Evolutionary conservation across 179 eudicot species (phyloP), one percentile per base, ranked within the genome.

Genomic region (Pouteria campechiana): DNA sequence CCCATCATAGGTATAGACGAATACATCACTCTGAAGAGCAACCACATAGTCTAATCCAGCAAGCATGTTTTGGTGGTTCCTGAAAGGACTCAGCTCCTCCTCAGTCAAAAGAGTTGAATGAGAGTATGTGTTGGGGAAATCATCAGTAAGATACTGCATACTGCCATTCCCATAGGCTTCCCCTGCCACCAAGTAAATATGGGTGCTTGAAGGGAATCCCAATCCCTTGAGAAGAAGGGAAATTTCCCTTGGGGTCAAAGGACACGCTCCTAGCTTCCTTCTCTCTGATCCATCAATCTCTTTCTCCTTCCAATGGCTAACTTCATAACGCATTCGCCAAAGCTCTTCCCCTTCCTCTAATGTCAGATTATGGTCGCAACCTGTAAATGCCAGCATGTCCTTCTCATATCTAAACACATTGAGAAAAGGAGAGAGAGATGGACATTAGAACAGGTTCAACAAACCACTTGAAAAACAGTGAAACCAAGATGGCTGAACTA

Each of bases 381-480:
- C 96, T 4, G 99, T 92, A 61, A 92, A 90, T 57, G 98, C 84
- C 49, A 90, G 98, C 98, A 90, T 90, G 61, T 90, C 98, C 74
- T 87, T 92, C 78, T 92, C 99, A 43, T 92, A 92, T 78, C 96
- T 92, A n/a, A n/a, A n/a, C n/a, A n/a, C n/a, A n/a, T n/a, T n/a
- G n/a, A n/a, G n/a, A n/a, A n/a, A n/a, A n/a, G n/a, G n/a, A n/a
- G n/a, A n/a, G n/a, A n/a, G n/a, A n/a, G n/a, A n/a, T n/a, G n/a
- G n/a, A n/a, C n/a, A n/a, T n/a, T n/a, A n/a, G n/a, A n/a, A n/a
- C n/a, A n/a, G n/a, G n/a, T n/a, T n/a, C n/a, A n/a, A n/a, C n/a
- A n/a, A n/a, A n/a, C n/a, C n/a, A n/a, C n/a, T n/a, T n/a, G n/a
- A n/a, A n/a, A n/a, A n/a, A n/a, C n/a, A n/a, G n/a, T n/a, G n/a